phyloP scores from a whole-genome alignment of 2,329 filamentous ascomycete species.

The Periconia sp. region DNA sequence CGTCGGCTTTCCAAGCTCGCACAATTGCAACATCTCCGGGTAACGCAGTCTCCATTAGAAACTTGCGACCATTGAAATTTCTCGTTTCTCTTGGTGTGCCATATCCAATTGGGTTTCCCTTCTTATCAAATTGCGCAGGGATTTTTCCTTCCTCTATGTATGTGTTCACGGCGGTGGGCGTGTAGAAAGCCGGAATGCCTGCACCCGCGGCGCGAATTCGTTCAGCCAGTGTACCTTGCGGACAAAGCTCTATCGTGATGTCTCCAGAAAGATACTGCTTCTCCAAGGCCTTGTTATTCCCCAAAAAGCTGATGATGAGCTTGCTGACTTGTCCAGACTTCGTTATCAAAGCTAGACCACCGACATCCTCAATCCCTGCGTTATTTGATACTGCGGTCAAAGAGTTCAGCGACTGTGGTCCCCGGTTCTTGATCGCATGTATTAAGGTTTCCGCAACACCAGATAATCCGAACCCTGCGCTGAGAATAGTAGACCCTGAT shows the following conservation, averaged over 20 bases:
- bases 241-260: constrained; percentile 74
- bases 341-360: constrained; percentile 68
- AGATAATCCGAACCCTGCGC: constrained; percentile 43
- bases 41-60: constrained; percentile 76
- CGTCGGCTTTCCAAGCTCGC: constrained; percentile 74
- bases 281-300: constrained; percentile 76
- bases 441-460: constrained; percentile 44
- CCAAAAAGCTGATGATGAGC: constrained; percentile 75
- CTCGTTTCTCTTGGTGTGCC: constrained; percentile 69
- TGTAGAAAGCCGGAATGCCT: constrained; percentile 80
- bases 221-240: constrained; percentile 74
- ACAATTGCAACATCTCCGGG: constrained; percentile 76
- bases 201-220: constrained; percentile 71
- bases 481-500: constrained; percentile 40
- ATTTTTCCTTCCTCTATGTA: constrained; percentile 68
- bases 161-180: constrained; percentile 68
- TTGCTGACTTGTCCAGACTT: constrained; percentile 70
- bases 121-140: constrained; percentile 60
- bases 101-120: constrained; percentile 63
- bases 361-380: constrained; percentile 67
- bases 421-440: constrained; percentile 35
- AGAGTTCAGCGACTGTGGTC: constrained; percentile 32
- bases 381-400: constrained; percentile 82
- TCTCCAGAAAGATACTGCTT: constrained; percentile 71
- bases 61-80: constrained; percentile 71